Percentiles rank a stretch among this genome's conserved stretches.
Conservation (phyloP, 2,329 filamentous ascomycete genomes). For the Atkinsonella texensis region DNA sequence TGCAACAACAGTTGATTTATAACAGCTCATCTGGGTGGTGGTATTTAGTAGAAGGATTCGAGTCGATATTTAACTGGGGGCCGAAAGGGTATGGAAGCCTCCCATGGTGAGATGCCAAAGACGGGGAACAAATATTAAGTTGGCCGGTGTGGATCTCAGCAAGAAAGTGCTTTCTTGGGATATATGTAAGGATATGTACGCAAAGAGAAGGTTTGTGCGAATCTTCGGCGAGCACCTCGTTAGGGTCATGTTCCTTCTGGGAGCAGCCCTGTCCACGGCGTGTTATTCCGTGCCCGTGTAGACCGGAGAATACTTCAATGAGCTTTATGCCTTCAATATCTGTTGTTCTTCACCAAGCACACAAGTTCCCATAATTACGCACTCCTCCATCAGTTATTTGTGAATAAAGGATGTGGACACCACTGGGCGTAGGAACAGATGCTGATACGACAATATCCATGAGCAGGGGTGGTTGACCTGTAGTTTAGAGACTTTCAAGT, state of each 20-base stretch:
- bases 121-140: constrained; percentile 1
- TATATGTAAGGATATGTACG: constrained; percentile 2
- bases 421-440: constrained; percentile 3
- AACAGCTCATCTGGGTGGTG: background rate
- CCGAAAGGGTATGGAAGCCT: constrained; percentile 6
- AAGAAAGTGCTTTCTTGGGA: background rate
- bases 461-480: constrained; percentile 3
- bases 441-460: constrained; percentile 7
- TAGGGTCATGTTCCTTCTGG: background rate
- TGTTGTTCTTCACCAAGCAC: background rate
- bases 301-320: constrained; percentile 8
- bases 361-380: constrained; percentile 3
- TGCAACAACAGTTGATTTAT: background rate
- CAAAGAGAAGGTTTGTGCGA: background rate
- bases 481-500: background rate
- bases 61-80: constrained; percentile 9
- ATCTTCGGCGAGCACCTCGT: background rate
- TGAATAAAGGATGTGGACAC: constrained; percentile 1
- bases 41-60: constrained; percentile 7
- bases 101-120: constrained; percentile 6
- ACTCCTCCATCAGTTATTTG: background rate
- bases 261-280: constrained; percentile 4
- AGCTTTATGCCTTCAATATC: constrained; percentile 6
- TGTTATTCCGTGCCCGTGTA: constrained; percentile 1
- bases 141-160: constrained; percentile 6